A percentile compares a stretch with the other conserved stretches of the same genome.
Conservation (phyloP, 257 asterid species). For the Asclepias syriaca region DNA sequence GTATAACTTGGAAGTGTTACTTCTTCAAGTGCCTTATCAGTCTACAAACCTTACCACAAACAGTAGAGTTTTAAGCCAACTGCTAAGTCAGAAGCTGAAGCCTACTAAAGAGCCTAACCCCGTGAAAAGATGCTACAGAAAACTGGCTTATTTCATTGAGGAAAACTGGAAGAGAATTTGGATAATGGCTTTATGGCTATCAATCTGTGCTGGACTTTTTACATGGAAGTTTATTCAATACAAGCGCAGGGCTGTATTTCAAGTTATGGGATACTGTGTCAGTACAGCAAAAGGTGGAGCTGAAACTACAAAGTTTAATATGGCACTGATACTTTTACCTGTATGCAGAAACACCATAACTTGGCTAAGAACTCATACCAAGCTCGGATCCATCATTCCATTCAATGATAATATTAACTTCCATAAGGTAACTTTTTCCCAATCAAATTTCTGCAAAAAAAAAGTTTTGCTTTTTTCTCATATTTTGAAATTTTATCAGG, state of each 20-base stretch:
- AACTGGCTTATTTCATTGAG: slow-evolving; percentile 21
- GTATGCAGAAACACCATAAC: slow-evolving; percentile 43
- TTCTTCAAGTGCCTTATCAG: slow-evolving; percentile 23
- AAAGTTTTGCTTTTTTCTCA: neutral
- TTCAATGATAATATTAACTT: slow-evolving; percentile 83
- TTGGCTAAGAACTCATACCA: slow-evolving; percentile 48
- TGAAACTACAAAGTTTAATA: slow-evolving; percentile 70
- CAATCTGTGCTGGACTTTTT: slow-evolving; percentile 45
- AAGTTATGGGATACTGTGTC: slow-evolving; percentile 72
- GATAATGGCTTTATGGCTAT: slow-evolving; percentile 48
- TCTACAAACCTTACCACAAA: slow-evolving; percentile 16
- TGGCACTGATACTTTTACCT: slow-evolving; percentile 82
- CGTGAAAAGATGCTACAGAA: slow-evolving; percentile 13
- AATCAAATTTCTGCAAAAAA: too few relatives aligned
- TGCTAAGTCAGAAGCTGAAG: slow-evolving; percentile 30
- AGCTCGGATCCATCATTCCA: slow-evolving; percentile 52
- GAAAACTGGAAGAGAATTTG: slow-evolving; percentile 74
- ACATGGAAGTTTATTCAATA: slow-evolving; percentile 50
- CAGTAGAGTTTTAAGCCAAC: slow-evolving; percentile 24
- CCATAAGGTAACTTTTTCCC: slow-evolving; percentile 40
- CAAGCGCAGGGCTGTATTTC: slow-evolving; percentile 37
- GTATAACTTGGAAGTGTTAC: slow-evolving; percentile 25
- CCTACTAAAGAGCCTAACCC: slow-evolving; percentile 28
- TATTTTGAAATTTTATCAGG: slow-evolving; percentile 5
- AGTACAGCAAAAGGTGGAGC: slow-evolving; percentile 76